phyloP scores from a whole-genome alignment of 805 yeast genomes.

The Cyberlindnera xishuangbannaensis region DNA sequence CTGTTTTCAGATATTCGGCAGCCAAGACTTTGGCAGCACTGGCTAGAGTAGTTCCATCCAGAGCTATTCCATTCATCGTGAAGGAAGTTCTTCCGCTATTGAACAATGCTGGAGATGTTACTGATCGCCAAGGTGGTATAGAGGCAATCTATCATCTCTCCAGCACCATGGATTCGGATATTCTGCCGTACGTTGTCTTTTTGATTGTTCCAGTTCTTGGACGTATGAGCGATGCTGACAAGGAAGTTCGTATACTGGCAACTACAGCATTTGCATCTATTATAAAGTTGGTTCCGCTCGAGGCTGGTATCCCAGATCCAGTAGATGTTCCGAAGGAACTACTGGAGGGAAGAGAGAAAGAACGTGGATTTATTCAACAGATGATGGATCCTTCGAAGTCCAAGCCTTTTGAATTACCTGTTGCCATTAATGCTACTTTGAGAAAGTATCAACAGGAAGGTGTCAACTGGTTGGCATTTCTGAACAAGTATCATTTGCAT shows the following conservation, averaged over 20 bases:
- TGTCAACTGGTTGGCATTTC: conserved; percentile 94
- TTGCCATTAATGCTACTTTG: conserved; percentile 84
- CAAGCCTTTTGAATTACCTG: conserved; percentile 82
- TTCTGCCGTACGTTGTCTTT: conserved; percentile 91
- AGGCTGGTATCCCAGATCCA: conserved; percentile 96
- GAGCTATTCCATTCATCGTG: conserved; percentile 75
- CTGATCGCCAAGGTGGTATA: conserved; percentile 86
- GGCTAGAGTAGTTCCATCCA: conserved; percentile 61
- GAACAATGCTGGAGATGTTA: conserved; percentile 63
- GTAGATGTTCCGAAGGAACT: conserved; percentile 81
- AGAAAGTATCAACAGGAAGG: conserved; percentile 98
- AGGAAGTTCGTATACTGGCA: conserved; percentile 82
- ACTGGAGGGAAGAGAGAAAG: conserved; percentile 84
- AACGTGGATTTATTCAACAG: conserved; percentile 89
- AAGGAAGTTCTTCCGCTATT: conserved; percentile 72
- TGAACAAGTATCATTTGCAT: conserved; percentile 91
- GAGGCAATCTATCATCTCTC: conserved; percentile 88
- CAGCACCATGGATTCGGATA: conserved; percentile 76
- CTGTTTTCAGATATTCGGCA: conserved; percentile 85
- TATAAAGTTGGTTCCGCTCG: conserved; percentile 91
- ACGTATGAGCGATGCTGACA: conserved; percentile 93
- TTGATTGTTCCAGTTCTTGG: conserved; percentile 95
- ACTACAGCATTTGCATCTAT: conserved; percentile 96
- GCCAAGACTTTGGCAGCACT: conserved; percentile 84
- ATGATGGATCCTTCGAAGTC: conserved; percentile 97